Evolutionary conservation across 2,329 filamentous ascomycete species (phyloP), one percentile per base, ranked within the genome.

Genomic region (Hypoxylon sp.): DNA sequence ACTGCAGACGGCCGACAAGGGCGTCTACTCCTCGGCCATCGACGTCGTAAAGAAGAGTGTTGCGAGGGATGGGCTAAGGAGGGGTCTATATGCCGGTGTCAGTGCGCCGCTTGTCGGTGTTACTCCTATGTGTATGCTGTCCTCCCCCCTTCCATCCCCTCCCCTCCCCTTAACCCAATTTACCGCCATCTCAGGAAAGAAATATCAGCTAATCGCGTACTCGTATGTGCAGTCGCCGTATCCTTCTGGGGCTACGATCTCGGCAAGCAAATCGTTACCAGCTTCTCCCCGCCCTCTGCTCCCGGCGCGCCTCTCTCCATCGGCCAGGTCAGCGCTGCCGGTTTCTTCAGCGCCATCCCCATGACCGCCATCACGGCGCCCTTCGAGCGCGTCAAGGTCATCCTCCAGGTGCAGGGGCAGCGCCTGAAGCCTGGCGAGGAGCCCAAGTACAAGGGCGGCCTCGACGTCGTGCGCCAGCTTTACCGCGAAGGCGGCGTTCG

Each of bases 331-430:
- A 95, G 91, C 27, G 85, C 91, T 29, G 95, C 95, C 11, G 95
- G 95, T 64, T 97, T 97, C 86, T 96, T 99, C 85, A 96, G 91
- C 72, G 95, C 95, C 60, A 90, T 99, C 58, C 95, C 95, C 70
- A 96, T 96, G 92, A 99, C 95, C 3, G 78, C 91, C 76, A 97
- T 99, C 79, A 98, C 95, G n/a, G 95, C 95, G 3, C 95, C 95
- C 60, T 98, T 99, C 74, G 95, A 99, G 83, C 94, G 95, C 71
- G 92, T 99, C 69, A 99, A 99, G 79, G 94, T 99, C 53, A 92
- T 99, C 63, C 88, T 99, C 1, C 95, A 99, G 77, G 96, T 98
- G 67, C 95, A 98, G 78, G 93, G 92, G 71, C 92, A 97, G 78
- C 79, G 83, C 49, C 88, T 95, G 35, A 87, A 88, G 0, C 91